Conservation (phyloP, 345 rosid species). For the Triadica sebifera region DNA sequence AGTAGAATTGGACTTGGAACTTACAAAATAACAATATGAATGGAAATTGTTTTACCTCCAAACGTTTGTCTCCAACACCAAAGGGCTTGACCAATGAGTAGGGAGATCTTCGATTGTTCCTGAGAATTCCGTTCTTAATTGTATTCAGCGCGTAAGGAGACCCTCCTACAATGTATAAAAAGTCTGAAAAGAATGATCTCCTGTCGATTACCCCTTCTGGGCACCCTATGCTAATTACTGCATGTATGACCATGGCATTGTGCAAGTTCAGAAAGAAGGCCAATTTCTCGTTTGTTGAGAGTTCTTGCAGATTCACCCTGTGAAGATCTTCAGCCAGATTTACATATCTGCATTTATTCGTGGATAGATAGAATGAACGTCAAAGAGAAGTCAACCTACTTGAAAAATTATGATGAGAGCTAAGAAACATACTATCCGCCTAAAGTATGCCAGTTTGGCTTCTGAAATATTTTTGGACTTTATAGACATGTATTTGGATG, state of each 20-base stretch:
- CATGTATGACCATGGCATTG: constrained; percentile 94
- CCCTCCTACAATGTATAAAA: constrained; percentile 80
- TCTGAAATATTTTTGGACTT: no score
- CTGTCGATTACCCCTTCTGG: constrained; percentile 68
- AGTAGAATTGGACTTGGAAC: not conserved
- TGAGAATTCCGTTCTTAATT: constrained; percentile 69
- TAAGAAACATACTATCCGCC: not conserved
- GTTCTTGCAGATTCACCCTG: constrained; percentile 53
- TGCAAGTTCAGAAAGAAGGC: constrained; percentile 82
- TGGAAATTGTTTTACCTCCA: constrained; percentile 45
- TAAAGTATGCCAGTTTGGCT: no score
- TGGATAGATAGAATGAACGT: not conserved
- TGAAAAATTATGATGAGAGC: not conserved
- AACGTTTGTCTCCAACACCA: constrained; percentile 44
- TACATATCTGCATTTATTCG: constrained; percentile 48
- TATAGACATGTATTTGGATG: no score
- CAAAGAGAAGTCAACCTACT: not conserved
- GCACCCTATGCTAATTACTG: constrained; percentile 60
- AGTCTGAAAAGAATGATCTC: constrained; percentile 59
- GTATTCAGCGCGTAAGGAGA: constrained; percentile 55
- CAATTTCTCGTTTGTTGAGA: constrained; percentile 56
- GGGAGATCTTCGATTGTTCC: constrained; percentile 54
- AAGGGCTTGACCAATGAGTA: constrained; percentile 64
- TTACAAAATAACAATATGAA: not conserved
- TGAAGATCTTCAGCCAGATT: constrained; percentile 70